Conservation (phyloP, 495 filamentous ascomycete genomes). For the Tuber umbilicatum region DNA sequence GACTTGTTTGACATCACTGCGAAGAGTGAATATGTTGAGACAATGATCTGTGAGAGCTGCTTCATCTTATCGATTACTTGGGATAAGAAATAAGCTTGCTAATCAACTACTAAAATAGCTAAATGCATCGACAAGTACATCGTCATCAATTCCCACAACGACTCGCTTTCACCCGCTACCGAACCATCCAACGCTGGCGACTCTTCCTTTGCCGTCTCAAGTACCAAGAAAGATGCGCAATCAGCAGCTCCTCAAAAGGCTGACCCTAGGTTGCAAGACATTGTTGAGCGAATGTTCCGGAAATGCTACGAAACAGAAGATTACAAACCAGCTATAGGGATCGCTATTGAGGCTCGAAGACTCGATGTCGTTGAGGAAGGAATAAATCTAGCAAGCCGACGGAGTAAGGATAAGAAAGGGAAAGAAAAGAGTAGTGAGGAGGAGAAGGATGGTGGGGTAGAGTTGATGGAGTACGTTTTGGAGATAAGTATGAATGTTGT, state of each 20-base stretch:
- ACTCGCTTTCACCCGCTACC: conserved; percentile 32
- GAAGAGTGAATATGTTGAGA: conserved; percentile 95
- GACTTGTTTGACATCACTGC: conserved; percentile 89
- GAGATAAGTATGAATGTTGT: conserved; percentile 97
- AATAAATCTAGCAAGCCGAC: conserved; percentile 69
- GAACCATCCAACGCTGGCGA: conserved; percentile 19
- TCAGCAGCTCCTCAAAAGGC: conserved; percentile 18
- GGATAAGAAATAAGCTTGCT: conserved; percentile 10
- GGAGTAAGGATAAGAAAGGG: conserved; percentile 68
- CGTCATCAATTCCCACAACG: conserved; percentile 50
- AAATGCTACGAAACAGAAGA: conserved; percentile 77
- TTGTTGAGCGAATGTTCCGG: conserved; percentile 87
- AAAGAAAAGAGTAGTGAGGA: conserved; percentile 47
- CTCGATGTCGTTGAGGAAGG: conserved; percentile 80
- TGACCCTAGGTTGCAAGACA: conserved; percentile 54
- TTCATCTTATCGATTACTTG: conserved; percentile 8
- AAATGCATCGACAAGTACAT: conserved; percentile 99
- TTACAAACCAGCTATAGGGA: conserved; percentile 96
- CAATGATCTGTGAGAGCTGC: conserved; percentile 66
- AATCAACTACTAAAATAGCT: conserved; percentile 45
- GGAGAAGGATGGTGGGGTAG: conserved; percentile 61
- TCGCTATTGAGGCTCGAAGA: conserved; percentile 91
- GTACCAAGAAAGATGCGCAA: conserved; percentile 23
- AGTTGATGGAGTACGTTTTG: conserved; percentile 92
- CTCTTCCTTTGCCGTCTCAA: conserved; percentile 20